Percentiles rank a stretch among this genome's conserved stretches.
phyloP scores from a whole-genome alignment of 805 yeast genomes.

The Yarrowia deformans region DNA sequence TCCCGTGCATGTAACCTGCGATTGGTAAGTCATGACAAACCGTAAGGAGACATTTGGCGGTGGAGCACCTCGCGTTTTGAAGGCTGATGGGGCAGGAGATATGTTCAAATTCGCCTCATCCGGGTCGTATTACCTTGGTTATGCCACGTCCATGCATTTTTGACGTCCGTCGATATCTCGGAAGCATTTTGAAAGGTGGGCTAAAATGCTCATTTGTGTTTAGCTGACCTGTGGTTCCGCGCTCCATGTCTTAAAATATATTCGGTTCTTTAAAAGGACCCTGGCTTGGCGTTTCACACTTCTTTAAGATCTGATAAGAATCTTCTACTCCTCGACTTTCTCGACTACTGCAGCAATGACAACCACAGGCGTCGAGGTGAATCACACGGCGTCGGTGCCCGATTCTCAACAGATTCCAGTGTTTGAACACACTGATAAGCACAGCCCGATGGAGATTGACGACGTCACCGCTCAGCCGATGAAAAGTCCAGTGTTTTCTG shows the following conservation, averaged over 20 bases:
- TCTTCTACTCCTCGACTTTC: neutral
- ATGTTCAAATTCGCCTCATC: neutral
- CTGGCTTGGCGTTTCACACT: neutral
- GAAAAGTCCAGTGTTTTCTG: neutral
- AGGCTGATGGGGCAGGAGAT: neutral
- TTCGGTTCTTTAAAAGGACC: neutral
- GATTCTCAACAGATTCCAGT: neutral
- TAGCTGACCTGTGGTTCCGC: neutral
- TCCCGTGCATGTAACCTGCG: neutral
- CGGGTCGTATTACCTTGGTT: neutral
- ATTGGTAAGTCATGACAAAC: constrained; percentile 16
- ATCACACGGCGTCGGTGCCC: neutral
- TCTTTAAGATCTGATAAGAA: neutral
- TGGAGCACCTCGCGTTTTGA: neutral
- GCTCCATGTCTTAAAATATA: neutral
- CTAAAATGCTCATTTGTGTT: neutral
- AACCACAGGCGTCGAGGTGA: neutral
- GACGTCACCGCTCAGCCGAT: no score
- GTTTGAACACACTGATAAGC: neutral
- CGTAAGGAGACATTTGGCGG: neutral
- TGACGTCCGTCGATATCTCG: neutral
- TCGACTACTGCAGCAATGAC: neutral
- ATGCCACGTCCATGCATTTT: neutral
- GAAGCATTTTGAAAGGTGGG: neutral
- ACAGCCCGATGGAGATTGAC: neutral